Conservation (phyloP, 805 yeast species). For the Candida odintsovae region DNA sequence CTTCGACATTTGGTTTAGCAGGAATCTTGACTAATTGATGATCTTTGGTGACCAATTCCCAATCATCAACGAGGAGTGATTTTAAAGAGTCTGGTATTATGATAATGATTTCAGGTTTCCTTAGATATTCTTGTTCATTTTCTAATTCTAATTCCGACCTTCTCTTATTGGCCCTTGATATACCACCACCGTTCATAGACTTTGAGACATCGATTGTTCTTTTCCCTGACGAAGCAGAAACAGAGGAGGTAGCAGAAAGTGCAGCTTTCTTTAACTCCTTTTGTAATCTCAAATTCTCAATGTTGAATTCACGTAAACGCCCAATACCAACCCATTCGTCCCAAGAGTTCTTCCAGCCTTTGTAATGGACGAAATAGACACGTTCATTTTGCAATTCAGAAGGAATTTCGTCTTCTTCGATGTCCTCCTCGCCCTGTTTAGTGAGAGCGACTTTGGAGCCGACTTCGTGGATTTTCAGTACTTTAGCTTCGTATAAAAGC, state of each 20-base stretch:
- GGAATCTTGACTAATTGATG: slow-evolving; percentile 68
- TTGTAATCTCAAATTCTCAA: slow-evolving; percentile 61
- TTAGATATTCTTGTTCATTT: slow-evolving; percentile 20
- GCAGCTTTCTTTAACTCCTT: slow-evolving; percentile 52
- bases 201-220: slow-evolving; percentile 13
- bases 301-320: slow-evolving; percentile 61
- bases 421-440: slow-evolving; percentile 34
- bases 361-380: slow-evolving; percentile 75
- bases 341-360: slow-evolving; percentile 95
- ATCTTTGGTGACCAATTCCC: slow-evolving; percentile 87
- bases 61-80: slow-evolving; percentile 76
- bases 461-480: slow-evolving; percentile 58
- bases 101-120: slow-evolving; percentile 40
- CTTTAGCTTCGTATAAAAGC: slow-evolving; percentile 80
- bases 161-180: slow-evolving; percentile 19
- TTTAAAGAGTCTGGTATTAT: slow-evolving; percentile 64
- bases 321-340: slow-evolving; percentile 88
- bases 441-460: slow-evolving; percentile 35
- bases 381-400: slow-evolving; percentile 28
- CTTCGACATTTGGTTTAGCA: slow-evolving; percentile 43
- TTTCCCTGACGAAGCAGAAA: slow-evolving; percentile 6
- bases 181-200: slow-evolving; percentile 2
- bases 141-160: slow-evolving; percentile 28
- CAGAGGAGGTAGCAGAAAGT: slow-evolving; percentile 23
- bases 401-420: slow-evolving; percentile 24